A percentile compares a stretch with the other conserved stretches of the same genome.
These are phyloP conservation scores for Alternaria ethzedia DNA, from an alignment of 2,329 filamentous ascomycete genomes.

Conservation along the genomic window DNA sequence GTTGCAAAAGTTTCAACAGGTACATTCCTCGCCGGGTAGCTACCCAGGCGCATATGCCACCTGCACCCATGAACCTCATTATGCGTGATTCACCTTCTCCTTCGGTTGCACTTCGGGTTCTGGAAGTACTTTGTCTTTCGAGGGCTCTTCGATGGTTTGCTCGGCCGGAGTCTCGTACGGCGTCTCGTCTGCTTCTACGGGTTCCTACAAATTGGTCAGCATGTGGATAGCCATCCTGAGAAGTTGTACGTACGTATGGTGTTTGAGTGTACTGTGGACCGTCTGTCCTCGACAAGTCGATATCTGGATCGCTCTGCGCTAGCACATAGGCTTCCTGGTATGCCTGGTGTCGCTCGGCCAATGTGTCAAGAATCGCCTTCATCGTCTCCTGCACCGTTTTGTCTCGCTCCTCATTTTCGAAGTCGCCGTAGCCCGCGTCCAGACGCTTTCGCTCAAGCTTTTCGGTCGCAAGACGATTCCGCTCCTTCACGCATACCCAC, in stretches of 20 bases:
- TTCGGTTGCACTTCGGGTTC: constrained; percentile 14
- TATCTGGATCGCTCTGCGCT: constrained; percentile 59
- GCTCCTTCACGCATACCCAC: constrained; percentile 93
- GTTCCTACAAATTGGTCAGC: constrained; percentile 25
- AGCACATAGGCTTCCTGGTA: constrained; percentile 78
- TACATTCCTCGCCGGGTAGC: background rate
- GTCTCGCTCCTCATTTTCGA: constrained; percentile 69
- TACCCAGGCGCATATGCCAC: background rate
- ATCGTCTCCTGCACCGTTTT: constrained; percentile 76
- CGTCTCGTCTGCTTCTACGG: constrained; percentile 24
- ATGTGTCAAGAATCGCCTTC: constrained; percentile 78
- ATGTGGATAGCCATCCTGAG: too few species aligned
- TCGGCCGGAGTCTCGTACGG: constrained; percentile 3
- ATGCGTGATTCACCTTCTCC: constrained; percentile 20
- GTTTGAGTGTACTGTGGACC: constrained; percentile 34
- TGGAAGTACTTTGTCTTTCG: constrained; percentile 1
- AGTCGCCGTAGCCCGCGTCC: constrained; percentile 74
- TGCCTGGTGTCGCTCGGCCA: constrained; percentile 87
- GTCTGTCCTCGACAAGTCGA: constrained; percentile 34
- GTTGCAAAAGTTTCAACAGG: background rate
- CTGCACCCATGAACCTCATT: background rate
- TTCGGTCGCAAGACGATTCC: constrained; percentile 86
- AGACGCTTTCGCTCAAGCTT: constrained; percentile 70
- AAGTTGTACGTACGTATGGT: constrained; percentile 28
- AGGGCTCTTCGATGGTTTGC: background rate